These are phyloP conservation scores for Nissolia schottii DNA, from an alignment of 306 rosid genomes.

Conservation along the genomic window DNA sequence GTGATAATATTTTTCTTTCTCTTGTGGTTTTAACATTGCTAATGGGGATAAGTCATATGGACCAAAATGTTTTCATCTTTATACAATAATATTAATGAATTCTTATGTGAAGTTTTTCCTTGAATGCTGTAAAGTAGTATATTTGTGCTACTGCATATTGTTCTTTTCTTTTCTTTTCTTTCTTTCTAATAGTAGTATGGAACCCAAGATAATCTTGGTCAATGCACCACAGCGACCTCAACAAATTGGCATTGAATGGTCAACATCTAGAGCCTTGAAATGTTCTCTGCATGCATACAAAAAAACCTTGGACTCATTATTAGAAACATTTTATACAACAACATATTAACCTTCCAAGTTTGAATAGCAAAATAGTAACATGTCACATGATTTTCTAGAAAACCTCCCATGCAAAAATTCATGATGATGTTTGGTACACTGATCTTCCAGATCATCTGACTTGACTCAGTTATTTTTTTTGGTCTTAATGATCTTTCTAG, in stretches of 20 bases:
- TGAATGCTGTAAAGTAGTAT: background rate
- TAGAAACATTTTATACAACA: background rate
- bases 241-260: slow-evolving; percentile 46
- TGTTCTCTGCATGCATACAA: slow-evolving; percentile 31
- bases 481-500: background rate
- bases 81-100: background rate
- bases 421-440: background rate
- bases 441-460: slow-evolving; percentile 24
- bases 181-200: background rate
- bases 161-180: no score
- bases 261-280: slow-evolving; percentile 40
- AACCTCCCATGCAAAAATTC: background rate
- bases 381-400: background rate
- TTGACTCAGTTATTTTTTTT: slow-evolving; percentile 23
- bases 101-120: background rate
- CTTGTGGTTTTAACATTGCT: no score
- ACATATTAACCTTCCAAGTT: slow-evolving; percentile 1
- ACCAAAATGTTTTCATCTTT: background rate
- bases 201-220: slow-evolving; percentile 28
- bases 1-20: no score
- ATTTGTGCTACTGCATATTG: background rate
- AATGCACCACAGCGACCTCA: slow-evolving; percentile 29
- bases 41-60: background rate
- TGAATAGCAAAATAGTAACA: background rate
- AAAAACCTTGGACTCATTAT: background rate